Percentiles rank a stretch among this genome's conserved stretches.
phyloP scores from a whole-genome alignment of 108 stramenopile genomes.

The Nitzschia sp. region DNA sequence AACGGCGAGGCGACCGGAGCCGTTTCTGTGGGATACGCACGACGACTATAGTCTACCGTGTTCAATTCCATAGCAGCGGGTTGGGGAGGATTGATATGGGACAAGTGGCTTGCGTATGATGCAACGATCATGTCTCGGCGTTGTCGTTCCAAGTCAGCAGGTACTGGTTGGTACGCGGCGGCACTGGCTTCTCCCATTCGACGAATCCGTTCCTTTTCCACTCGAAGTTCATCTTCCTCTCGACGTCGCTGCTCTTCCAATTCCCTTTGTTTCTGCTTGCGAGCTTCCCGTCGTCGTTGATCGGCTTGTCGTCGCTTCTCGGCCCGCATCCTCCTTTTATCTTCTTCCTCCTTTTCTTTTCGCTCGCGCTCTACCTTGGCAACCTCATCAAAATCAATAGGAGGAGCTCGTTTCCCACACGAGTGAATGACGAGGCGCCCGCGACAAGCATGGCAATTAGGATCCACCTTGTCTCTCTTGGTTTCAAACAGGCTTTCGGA shows the following conservation, averaged over 20 bases:
- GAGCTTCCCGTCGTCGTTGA: constrained; percentile 46
- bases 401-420: constrained; percentile 54
- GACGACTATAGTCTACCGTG: constrained; percentile 1
- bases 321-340: constrained; percentile 29
- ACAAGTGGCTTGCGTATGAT: constrained; percentile 21
- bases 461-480: background rate
- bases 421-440: constrained; percentile 57
- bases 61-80: background rate
- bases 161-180: background rate
- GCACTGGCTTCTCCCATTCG: constrained; percentile 12
- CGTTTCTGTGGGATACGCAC: background rate
- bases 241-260: constrained; percentile 38
- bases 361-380: constrained; percentile 49
- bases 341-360: constrained; percentile 53
- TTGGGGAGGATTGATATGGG: background rate
- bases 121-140: constrained; percentile 16
- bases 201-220: constrained; percentile 22
- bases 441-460: constrained; percentile 48
- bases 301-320: constrained; percentile 60
- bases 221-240: constrained; percentile 20
- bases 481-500: background rate
- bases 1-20: constrained; percentile 1
- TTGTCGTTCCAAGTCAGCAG: constrained; percentile 14
- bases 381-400: constrained; percentile 61
- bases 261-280: constrained; percentile 45